Evolutionary conservation across 1,139 yeast species (phyloP).

Genomic region (Trichomonascaceae sp.): DNA sequence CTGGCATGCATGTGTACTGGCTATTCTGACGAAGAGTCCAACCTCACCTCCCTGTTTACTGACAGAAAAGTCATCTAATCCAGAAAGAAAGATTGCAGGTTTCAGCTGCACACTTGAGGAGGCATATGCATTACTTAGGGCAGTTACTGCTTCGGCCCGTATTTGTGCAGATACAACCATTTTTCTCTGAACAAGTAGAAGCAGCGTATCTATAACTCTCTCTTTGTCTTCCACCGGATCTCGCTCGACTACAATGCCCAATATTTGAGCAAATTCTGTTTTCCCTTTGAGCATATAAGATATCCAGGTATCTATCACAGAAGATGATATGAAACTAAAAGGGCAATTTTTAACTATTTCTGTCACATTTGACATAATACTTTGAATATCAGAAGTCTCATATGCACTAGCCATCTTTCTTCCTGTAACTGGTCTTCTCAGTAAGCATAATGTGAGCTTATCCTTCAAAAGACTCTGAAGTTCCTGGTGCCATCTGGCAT

Average conservation of each 20-base stretch:
- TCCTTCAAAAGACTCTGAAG: background rate
- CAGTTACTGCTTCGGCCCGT: constrained; percentile 8
- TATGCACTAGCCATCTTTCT: background rate
- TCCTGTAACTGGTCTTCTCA: constrained; percentile 2
- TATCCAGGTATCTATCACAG: constrained; percentile 11
- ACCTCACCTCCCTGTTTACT: constrained; percentile 37
- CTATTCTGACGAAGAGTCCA: constrained; percentile 63
- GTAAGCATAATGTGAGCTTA: constrained; percentile 1
- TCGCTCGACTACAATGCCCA: background rate
- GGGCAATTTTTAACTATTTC: background rate
- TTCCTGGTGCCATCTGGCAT: background rate
- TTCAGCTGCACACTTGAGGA: background rate
- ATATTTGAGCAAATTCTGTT: constrained; percentile 1
- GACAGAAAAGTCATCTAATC: constrained; percentile 32
- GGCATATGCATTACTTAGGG: constrained; percentile 4
- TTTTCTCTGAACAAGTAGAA: background rate
- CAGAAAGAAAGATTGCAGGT: constrained; percentile 15
- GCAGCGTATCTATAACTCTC: background rate
- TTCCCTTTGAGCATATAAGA: constrained; percentile 10
- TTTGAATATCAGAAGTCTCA: background rate
- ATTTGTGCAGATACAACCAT: constrained; percentile 1
- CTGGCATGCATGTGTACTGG: constrained; percentile 35
- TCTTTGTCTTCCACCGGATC: background rate
- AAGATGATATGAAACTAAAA: background rate
- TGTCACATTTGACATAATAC: background rate